Percentiles rank a stretch among this genome's conserved stretches.
These are phyloP conservation scores for Nemania bipapillata DNA, from an alignment of 2,329 filamentous ascomycete species.

Conservation along the genomic window DNA sequence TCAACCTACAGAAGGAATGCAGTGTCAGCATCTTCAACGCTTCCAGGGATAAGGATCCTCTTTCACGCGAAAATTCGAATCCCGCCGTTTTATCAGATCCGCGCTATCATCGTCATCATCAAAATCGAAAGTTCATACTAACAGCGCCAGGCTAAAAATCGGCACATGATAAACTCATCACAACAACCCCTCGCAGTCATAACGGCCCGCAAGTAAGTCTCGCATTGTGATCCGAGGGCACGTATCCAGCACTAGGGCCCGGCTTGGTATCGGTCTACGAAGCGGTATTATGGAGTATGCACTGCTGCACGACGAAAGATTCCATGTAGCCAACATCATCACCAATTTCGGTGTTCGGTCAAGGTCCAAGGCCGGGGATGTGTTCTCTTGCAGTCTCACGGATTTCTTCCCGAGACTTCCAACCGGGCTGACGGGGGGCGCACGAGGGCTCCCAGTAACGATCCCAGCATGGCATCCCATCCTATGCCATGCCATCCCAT, in stretches of 20 bases:
- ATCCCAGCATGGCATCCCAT: background rate
- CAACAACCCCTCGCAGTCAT: slow-evolving; percentile 14
- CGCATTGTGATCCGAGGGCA: slow-evolving; percentile 3
- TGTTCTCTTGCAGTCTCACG: slow-evolving; percentile 22
- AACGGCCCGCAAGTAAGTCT: background rate
- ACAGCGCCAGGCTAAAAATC: too few species aligned
- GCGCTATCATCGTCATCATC: slow-evolving; percentile 5
- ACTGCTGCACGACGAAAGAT: slow-evolving; percentile 19
- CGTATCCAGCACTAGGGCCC: slow-evolving; percentile 8
- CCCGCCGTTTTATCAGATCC: background rate
- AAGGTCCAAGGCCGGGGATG: slow-evolving; percentile 16
- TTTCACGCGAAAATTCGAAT: slow-evolving; percentile 19
- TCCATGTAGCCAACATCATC: slow-evolving; percentile 25
- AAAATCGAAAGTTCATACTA: too few species aligned
- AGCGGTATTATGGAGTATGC: too few species aligned
- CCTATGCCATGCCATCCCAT: background rate
- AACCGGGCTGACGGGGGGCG: background rate
- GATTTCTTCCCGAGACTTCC: slow-evolving; percentile 19
- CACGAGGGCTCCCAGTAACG: slow-evolving; percentile 13
- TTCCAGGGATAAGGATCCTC: slow-evolving; percentile 28
- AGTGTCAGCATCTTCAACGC: slow-evolving; percentile 15
- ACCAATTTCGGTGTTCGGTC: slow-evolving; percentile 22
- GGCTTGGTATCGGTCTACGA: background rate
- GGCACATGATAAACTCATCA: background rate
- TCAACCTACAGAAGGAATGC: slow-evolving; percentile 23